A percentile compares a stretch with the other conserved stretches of the same genome.
phyloP scores from a whole-genome alignment of 2,329 filamentous ascomycete species.

The Stachybotrys echinatus region DNA sequence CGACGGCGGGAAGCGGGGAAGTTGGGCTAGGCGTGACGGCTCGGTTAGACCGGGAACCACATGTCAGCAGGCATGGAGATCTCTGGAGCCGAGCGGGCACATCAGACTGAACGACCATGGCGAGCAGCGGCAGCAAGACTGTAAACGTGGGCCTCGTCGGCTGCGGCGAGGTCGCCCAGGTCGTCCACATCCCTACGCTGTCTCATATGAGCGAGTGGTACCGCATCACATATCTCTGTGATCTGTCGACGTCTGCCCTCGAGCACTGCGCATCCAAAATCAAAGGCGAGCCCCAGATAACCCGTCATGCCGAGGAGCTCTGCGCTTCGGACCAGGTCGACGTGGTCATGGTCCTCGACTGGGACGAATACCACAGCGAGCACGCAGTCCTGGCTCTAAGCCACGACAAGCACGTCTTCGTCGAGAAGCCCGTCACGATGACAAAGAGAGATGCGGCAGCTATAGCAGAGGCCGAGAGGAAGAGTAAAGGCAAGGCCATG shows the following conservation, averaged over 20 bases:
- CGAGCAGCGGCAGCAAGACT: neutral
- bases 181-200: conserved; percentile 48
- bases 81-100: too few relatives aligned
- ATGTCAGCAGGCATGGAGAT: too few relatives aligned
- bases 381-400: conserved; percentile 47
- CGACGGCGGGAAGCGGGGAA: too few relatives aligned
- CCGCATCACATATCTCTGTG: conserved; percentile 43
- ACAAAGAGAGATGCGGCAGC: conserved; percentile 37
- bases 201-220: conserved; percentile 37
- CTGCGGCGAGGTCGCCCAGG: conserved; percentile 44
- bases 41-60: too few relatives aligned
- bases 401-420: conserved; percentile 49
- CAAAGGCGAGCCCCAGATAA: conserved; percentile 18
- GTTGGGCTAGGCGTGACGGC: too few relatives aligned
- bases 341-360: conserved; percentile 47
- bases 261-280: conserved; percentile 18
- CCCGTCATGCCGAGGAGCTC: conserved; percentile 33
- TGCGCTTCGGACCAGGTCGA: conserved; percentile 38
- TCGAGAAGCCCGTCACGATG: conserved; percentile 55
- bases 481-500: conserved; percentile 40
- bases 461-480: conserved; percentile 44
- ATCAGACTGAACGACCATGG: too few relatives aligned
- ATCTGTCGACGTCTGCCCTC: conserved; percentile 33
- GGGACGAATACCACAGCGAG: conserved; percentile 49
- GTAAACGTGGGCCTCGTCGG: conserved; percentile 35